A percentile compares a stretch with the other conserved stretches of the same genome.
Conservation (phyloP, 129 eudicot genomes). For the Lactuca sativa region DNA sequence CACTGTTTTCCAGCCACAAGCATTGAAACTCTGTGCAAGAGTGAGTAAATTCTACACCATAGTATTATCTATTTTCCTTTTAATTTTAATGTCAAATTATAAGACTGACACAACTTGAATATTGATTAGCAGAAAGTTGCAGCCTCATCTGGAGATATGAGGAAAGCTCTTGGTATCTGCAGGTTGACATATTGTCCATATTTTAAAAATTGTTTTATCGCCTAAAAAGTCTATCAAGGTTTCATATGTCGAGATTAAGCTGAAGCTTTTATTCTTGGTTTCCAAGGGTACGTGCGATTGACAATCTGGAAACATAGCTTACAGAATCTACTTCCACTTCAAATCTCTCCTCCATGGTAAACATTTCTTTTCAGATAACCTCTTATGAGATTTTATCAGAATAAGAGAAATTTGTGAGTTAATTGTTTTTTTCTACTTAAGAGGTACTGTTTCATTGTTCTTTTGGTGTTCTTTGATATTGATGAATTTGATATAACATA, state of each 20-base stretch:
- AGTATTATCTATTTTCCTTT: not conserved
- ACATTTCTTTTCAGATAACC: not conserved
- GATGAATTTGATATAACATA: not conserved
- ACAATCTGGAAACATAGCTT: conserved; percentile 68
- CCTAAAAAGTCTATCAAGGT: not conserved
- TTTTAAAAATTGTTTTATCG: not conserved
- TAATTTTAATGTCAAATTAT: not conserved
- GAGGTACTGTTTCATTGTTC: no score
- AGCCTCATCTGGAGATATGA: conserved; percentile 98
- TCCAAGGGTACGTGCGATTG: conserved; percentile 85
- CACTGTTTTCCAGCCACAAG: conserved; percentile 82
- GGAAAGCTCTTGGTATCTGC: conserved; percentile 95
- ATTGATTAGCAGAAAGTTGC: conserved; percentile 82
- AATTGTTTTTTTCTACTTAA: no score
- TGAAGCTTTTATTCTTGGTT: conserved; percentile 6
- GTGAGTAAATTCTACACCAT: conserved; percentile 54
- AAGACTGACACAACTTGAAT: conserved; percentile 12
- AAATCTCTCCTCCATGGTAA: conserved; percentile 35
- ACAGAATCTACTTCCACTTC: conserved; percentile 42
- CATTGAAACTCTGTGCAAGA: conserved; percentile 90
- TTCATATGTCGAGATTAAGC: conserved; percentile 8
- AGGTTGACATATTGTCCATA: conserved; percentile 46
- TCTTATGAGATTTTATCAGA: no score
- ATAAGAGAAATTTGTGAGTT: no score
- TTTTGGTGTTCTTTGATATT: not conserved